phyloP scores from a whole-genome alignment of 179 eudicot species.

The Spinacia oleracea region DNA sequence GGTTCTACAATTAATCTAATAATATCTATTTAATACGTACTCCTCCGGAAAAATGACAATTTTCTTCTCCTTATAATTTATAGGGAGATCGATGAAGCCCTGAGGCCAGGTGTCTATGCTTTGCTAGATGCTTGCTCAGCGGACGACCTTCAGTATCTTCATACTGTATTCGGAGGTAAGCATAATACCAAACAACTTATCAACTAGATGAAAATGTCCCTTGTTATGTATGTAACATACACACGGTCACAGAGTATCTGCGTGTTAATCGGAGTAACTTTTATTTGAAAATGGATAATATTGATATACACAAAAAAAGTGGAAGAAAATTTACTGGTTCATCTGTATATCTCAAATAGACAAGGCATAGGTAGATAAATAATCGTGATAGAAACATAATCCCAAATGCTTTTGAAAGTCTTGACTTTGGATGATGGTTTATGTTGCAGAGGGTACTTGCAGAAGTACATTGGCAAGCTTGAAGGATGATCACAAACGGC shows the following conservation, averaged over 20 bases:
- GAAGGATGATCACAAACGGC: slow-evolving; percentile 74
- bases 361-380: not conserved
- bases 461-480: slow-evolving; percentile 81
- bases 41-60: not conserved
- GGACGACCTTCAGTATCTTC: slow-evolving; percentile 86
- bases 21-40: not conserved
- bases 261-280: not conserved
- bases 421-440: slow-evolving; percentile 7
- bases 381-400: not conserved
- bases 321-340: not conserved
- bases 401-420: not conserved
- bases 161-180: slow-evolving; percentile 84
- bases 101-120: slow-evolving; percentile 90
- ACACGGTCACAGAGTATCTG: not conserved
- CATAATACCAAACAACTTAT: not conserved
- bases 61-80: not conserved
- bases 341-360: not conserved
- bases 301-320: not conserved
- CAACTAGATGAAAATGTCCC: not conserved
- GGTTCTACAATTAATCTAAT: not conserved
- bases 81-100: slow-evolving; percentile 91
- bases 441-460: slow-evolving; percentile 88
- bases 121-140: slow-evolving; percentile 81
- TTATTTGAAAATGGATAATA: not conserved
- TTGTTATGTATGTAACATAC: not conserved